Evolutionary conservation across 1,284 basidiomycete species (phyloP), one percentile per base, ranked within the genome.

Genomic region (Anthracocystis setariae): DNA sequence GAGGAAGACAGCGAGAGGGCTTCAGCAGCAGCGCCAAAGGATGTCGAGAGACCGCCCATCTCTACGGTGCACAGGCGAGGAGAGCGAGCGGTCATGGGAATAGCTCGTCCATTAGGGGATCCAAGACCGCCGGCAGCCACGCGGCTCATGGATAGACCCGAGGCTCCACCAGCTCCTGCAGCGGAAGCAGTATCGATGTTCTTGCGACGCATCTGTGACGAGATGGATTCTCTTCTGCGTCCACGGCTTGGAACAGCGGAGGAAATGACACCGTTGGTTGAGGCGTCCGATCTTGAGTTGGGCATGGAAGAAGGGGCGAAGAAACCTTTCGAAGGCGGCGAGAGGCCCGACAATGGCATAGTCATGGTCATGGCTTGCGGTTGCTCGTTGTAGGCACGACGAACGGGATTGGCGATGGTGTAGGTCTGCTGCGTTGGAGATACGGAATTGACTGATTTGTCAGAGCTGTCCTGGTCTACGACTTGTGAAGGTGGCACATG

Each of bases 21-120:
- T 42, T 80, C 79, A 15, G 73, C 80, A 17, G 80, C 80, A 5
- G 80, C 74, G 25, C 79, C 79, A 17, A 82, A 78, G 21, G 78
- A 80, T 8, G 79, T 77, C 10, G 80, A 78, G 15, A 77, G 70
- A 37, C 56, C 49, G 20, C 64, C 53, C 55, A 72, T 63, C 50
- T 65, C 66, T 29, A 48, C 50, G 18, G 57, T 47, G 23, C 54
- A 63, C 55, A 60, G 52, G n/a, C 69, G 52, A 21, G 70, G 70
- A 12, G 66, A 69, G 45, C 75, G 64, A 13, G 56, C 44, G 39
- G 57, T 44, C 50, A 52, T 60, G 33, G 75, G 73, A 13, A 77
- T 75, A 15, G 66, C 45, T 25, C 72, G 64, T 29, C 75, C 70
- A 27, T 46, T 67, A 44, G 69, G 64, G n/a, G 69, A 72, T n/a